Evolutionary conservation across 495 filamentous ascomycete genomes (phyloP).

Genomic region (Tuber indicum): DNA sequence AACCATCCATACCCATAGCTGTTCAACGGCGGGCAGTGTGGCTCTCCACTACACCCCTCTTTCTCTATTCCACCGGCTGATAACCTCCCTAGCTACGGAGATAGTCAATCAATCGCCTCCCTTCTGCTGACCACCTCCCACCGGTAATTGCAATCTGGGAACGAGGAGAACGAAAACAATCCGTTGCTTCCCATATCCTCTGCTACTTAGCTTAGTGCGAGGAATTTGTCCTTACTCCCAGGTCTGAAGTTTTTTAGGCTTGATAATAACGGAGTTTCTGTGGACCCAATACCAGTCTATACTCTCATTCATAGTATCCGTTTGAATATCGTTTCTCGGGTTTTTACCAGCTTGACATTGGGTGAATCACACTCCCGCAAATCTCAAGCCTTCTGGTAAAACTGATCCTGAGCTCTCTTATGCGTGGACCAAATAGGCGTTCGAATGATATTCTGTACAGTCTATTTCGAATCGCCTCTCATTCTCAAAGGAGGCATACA

Average conservation of each 20-base stretch:
- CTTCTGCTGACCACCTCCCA: not conserved
- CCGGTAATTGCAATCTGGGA: conserved; percentile 44
- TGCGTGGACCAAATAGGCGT: conserved; percentile 77
- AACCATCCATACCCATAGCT: not conserved
- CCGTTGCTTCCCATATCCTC: conserved; percentile 79
- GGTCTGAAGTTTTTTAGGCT: conserved; percentile 10
- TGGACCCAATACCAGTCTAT: conserved; percentile 75
- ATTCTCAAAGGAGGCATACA: conserved; percentile 76
- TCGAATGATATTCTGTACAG: conserved; percentile 80
- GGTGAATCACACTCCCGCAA: conserved; percentile 86
- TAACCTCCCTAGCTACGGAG: not conserved
- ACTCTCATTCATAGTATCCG: conserved; percentile 82
- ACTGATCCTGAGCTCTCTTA: conserved; percentile 52
- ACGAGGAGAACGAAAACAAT: conserved; percentile 52
- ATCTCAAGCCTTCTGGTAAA: conserved; percentile 95
- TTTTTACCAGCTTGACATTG: conserved; percentile 89
- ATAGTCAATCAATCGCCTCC: not conserved
- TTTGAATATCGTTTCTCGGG: conserved; percentile 67
- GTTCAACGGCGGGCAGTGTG: not conserved
- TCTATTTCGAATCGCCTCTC: conserved; percentile 83
- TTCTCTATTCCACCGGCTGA: not conserved
- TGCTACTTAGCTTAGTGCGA: conserved; percentile 65
- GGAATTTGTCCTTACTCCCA: conserved; percentile 1
- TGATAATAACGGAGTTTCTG: not conserved
- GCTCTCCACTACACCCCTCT: not conserved